Conservation (phyloP, 768 basidiomycete species). For the Exsudoporus frostii region DNA sequence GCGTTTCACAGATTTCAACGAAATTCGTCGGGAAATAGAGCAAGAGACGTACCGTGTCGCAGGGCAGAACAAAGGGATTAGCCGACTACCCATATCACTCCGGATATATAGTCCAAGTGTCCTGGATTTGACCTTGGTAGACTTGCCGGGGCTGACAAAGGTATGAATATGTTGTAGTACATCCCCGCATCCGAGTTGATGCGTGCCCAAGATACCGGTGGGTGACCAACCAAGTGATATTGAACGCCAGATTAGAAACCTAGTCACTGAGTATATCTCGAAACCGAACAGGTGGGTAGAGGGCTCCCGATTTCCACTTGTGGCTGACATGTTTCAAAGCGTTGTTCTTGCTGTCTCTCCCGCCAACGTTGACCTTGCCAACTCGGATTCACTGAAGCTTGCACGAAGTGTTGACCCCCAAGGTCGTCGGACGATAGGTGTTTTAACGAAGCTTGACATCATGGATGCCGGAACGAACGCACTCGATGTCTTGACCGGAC, state of each 20-base stretch:
- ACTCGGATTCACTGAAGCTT: constrained; percentile 96
- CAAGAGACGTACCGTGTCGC: constrained; percentile 96
- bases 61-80: constrained; percentile 98
- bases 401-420: constrained; percentile 95
- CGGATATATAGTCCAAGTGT: constrained; percentile 96
- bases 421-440: constrained; percentile 93
- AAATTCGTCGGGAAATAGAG: constrained; percentile 95
- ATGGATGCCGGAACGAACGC: constrained; percentile 99
- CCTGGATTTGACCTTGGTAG: constrained; percentile 92
- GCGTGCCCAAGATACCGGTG: constrained; percentile 70
- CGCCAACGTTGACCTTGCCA: constrained; percentile 98
- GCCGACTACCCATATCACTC: constrained; percentile 91
- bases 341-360: constrained; percentile 96
- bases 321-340: constrained; percentile 39
- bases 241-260: constrained; percentile 89
- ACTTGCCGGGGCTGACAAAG: constrained; percentile 96
- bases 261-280: constrained; percentile 95
- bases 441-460: constrained; percentile 94
- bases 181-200: not conserved
- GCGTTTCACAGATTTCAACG: constrained; percentile 92
- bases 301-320: not conserved
- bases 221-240: constrained; percentile 98
- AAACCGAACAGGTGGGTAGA: constrained; percentile 85
- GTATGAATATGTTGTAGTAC: constrained; percentile 38
- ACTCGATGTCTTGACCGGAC: constrained; percentile 90